Base-by-base conservation (phyloP, 2,329 filamentous ascomycete genomes). In the Daldinia eschscholtzii region DNA sequence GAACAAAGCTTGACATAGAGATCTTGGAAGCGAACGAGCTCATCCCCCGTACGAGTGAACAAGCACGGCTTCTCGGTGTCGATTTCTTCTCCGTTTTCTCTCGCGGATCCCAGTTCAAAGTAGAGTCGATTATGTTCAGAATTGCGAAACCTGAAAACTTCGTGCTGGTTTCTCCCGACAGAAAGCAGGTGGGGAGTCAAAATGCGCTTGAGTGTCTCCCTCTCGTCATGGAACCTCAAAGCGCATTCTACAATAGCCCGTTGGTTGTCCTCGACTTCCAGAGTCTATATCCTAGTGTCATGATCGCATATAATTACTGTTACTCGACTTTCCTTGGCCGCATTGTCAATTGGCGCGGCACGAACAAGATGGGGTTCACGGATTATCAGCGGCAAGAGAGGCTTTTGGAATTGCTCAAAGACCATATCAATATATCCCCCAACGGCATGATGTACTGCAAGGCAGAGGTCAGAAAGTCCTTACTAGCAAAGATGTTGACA, bases 291-390 rank as follows among this genome's bases (percentile, higher is more conserved):
- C 96, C 96, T 0, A 98, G 94, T 79, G 91, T 98, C 67, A 98
- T 99, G 94, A 98, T 99, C 77, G 96, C 96, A 0, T 98, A 99
- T 83, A 99, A 99, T 76, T 96, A 98, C 78, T 99, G 96, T 82
- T 99, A 99, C 78, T 98, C 96, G 0, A 99, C 96, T 0, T 99
- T 94, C 74, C 85, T 98, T 0, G 96, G 96, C 0, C 89, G 96
- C 33, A 90, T 97, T 42, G 88, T 90, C 30, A 89, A 90, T 73
- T 98, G 95, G 95, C 89, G 93, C n/a, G 94, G 94, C 2, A 89
- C 88, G 33, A 94, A 93, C 82, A 97, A 98, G 81, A 93, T 99
- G 91, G 96, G 96, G 0, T 97, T 98, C 77, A 89, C 90, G 30
- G 91, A 97, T 68, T 98, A 97, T 80, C 86, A 91, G 70, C 89